These are phyloP conservation scores for Periconia macrospinosa DNA, from an alignment of 2,329 filamentous ascomycete species.

Conservation along the genomic window DNA sequence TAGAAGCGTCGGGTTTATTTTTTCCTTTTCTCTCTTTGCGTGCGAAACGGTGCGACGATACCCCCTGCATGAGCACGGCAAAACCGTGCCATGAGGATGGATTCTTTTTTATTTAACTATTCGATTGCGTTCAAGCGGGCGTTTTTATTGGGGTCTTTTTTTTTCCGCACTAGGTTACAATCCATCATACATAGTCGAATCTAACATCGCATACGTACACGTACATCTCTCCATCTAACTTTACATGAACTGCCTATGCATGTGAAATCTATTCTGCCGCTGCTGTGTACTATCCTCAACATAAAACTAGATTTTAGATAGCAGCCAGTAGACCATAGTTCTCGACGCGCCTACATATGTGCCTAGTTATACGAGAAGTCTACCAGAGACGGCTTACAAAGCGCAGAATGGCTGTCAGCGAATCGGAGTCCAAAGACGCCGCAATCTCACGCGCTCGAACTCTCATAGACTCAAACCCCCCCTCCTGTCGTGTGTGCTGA, in stretches of 20 bases:
- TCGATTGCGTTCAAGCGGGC: slow-evolving; percentile 15
- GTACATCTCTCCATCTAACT: too few species aligned
- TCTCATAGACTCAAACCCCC: too few species aligned
- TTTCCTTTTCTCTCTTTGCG: slow-evolving; percentile 6
- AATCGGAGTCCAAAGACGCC: not conserved
- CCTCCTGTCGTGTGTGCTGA: not conserved
- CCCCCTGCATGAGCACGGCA: slow-evolving; percentile 11
- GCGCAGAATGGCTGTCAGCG: too few species aligned
- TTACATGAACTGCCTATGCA: too few species aligned
- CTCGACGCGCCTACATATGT: too few species aligned
- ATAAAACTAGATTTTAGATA: too few species aligned
- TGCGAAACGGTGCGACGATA: slow-evolving; percentile 17
- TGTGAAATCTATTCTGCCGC: too few species aligned
- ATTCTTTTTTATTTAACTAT: not conserved
- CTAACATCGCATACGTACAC: too few species aligned
- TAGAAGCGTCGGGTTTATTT: not conserved
- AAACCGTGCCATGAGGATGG: slow-evolving; percentile 4
- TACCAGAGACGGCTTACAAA: too few species aligned
- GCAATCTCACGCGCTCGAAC: not conserved
- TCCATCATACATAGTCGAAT: not conserved
- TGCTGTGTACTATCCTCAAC: too few species aligned
- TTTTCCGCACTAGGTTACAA: not conserved
- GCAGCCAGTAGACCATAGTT: too few species aligned
- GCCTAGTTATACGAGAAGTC: too few species aligned
- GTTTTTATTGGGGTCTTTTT: slow-evolving; percentile 1